Evolutionary conservation across 2,329 filamentous ascomycete species (phyloP).

Genomic region (Penicillium sp.): DNA sequence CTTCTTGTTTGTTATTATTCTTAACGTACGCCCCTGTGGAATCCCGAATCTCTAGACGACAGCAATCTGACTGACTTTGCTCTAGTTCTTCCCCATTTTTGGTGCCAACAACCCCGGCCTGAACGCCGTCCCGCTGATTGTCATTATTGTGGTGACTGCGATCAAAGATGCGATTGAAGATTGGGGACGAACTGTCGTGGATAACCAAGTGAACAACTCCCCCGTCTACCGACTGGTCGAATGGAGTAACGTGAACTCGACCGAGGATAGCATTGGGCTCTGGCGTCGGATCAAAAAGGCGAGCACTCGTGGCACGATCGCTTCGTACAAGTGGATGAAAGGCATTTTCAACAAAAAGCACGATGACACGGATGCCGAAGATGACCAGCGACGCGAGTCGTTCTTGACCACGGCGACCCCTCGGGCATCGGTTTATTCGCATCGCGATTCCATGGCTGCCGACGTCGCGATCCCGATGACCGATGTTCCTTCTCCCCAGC

Average conservation of each 20-base stretch:
- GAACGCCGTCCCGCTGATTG: conserved; percentile 85
- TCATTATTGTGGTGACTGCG: conserved; percentile 83
- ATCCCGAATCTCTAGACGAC: neutral
- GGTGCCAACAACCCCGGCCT: conserved; percentile 86
- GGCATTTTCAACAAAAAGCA: conserved; percentile 51
- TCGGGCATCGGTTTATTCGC: conserved; percentile 57
- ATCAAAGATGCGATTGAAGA: conserved; percentile 96
- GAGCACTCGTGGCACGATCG: conserved; percentile 62
- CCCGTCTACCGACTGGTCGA: conserved; percentile 84
- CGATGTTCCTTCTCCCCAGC: conserved; percentile 79
- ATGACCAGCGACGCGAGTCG: conserved; percentile 64
- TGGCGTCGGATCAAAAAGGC: conserved; percentile 94
- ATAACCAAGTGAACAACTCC: conserved; percentile 94
- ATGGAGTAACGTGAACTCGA: conserved; percentile 91
- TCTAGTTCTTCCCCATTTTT: conserved; percentile 91
- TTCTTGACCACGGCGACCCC: conserved; percentile 60
- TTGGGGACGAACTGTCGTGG: conserved; percentile 84
- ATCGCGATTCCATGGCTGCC: conserved; percentile 42
- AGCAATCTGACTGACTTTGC: conserved; percentile 19
- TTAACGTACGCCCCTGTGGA: conserved; percentile 67
- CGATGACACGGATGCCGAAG: conserved; percentile 13
- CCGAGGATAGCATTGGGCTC: conserved; percentile 76
- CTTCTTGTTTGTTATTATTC: conserved; percentile 93
- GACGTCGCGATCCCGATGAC: conserved; percentile 89
- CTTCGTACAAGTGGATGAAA: conserved; percentile 54